Evolutionary conservation across 1,284 basidiomycete species (phyloP).

Genomic region (Malassezia psittaci): DNA sequence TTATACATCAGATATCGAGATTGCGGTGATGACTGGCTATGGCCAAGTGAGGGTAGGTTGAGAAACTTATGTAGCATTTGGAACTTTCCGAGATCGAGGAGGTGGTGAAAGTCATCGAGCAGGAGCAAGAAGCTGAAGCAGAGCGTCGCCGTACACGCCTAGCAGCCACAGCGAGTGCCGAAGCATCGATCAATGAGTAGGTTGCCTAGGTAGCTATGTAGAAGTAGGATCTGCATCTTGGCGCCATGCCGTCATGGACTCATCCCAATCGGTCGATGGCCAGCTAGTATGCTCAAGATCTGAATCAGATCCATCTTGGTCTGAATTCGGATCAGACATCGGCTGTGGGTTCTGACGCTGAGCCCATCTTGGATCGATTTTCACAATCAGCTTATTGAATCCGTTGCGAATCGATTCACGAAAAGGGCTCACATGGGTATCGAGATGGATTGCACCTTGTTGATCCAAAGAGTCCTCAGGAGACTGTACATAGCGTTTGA

Average conservation of each 20-base stretch:
- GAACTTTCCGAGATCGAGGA: constrained; percentile 41
- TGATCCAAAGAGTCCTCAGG: constrained; percentile 11
- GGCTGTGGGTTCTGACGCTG: neutral
- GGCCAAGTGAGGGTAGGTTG: constrained; percentile 28
- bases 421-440: neutral
- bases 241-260: no score
- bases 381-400: neutral
- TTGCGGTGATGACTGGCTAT: constrained; percentile 41
- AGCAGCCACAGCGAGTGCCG: constrained; percentile 43
- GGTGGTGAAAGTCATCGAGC: constrained; percentile 42
- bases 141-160: constrained; percentile 42
- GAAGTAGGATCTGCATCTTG: no score
- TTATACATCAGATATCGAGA: constrained; percentile 34
- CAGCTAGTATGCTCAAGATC: no score
- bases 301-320: neutral
- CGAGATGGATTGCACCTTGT: constrained; percentile 15
- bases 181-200: constrained; percentile 26
- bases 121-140: constrained; percentile 44
- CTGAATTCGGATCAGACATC: neutral
- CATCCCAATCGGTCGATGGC: no score
- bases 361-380: neutral
- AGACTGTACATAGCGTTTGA: constrained; percentile 15
- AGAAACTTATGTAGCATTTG: constrained; percentile 21
- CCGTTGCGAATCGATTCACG: neutral
- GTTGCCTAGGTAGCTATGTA: neutral